These are phyloP conservation scores for Acacia crassicarpa DNA, from an alignment of 306 rosid species.

Conservation along the genomic window DNA sequence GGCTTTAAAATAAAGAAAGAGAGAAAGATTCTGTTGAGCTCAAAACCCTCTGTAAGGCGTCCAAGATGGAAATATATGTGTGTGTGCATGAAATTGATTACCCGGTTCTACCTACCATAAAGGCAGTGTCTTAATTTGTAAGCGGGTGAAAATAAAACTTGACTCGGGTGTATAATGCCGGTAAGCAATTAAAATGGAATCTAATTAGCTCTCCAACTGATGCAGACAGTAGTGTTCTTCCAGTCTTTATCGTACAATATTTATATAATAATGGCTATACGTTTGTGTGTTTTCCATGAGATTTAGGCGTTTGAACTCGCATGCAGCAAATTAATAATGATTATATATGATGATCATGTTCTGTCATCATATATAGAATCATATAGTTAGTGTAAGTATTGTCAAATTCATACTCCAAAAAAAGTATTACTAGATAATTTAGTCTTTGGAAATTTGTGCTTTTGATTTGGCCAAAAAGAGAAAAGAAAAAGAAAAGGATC, in stretches of 20 bases:
- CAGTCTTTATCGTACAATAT: slow-evolving; percentile 16
- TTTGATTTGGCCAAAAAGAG: background rate
- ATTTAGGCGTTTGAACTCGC: background rate
- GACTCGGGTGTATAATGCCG: background rate
- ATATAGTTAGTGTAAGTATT: background rate
- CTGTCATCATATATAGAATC: background rate
- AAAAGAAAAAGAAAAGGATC: background rate
- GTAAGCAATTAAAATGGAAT: slow-evolving; percentile 23
- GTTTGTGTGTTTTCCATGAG: background rate
- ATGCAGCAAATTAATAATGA: background rate
- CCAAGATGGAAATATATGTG: background rate
- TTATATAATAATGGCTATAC: background rate
- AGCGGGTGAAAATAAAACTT: background rate
- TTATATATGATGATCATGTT: background rate
- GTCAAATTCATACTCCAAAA: background rate
- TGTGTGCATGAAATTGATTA: background rate
- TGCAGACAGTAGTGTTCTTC: slow-evolving; percentile 19
- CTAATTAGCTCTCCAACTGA: slow-evolving; percentile 2
- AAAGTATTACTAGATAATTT: background rate
- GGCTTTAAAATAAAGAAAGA: background rate
- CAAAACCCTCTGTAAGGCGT: slow-evolving; percentile 5
- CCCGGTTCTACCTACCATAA: background rate
- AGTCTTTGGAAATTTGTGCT: background rate
- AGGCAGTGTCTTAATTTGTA: background rate
- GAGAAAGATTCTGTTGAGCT: background rate